Evolutionary conservation across 345 rosid species (phyloP).

Genomic region (Euphorbia tirucalli): DNA sequence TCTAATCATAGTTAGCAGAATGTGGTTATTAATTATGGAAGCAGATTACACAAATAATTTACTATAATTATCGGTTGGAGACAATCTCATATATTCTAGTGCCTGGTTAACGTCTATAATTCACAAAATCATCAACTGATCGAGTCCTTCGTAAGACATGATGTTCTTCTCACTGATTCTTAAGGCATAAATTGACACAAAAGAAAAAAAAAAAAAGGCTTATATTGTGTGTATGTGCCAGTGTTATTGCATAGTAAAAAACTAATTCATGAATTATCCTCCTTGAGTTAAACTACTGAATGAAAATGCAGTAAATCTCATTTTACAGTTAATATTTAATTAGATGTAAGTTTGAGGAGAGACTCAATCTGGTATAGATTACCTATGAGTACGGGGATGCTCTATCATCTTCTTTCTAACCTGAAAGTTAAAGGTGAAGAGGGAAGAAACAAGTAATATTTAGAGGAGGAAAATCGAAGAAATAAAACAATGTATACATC

Average conservation of each 20-base stretch:
- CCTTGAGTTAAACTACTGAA: not conserved
- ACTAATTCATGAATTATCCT: not conserved
- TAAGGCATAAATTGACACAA: not conserved
- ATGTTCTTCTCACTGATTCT: not conserved
- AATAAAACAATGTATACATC: not conserved
- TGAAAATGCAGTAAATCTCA: not conserved
- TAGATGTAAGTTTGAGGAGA: not conserved
- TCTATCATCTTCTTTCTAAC: slow-evolving; percentile 70
- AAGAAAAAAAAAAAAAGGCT: not conserved
- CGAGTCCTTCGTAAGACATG: not conserved
- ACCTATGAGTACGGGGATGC: slow-evolving; percentile 67
- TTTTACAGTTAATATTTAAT: not conserved
- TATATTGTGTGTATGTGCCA: not conserved
- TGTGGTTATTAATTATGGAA: not conserved
- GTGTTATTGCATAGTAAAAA: too few relatives aligned
- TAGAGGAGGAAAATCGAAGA: not conserved
- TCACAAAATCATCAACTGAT: not conserved
- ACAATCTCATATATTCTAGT: not conserved
- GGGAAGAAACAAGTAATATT: not conserved
- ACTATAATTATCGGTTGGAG: not conserved
- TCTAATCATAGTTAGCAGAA: not conserved
- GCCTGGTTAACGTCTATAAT: not conserved
- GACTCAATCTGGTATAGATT: slow-evolving; percentile 10
- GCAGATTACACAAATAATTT: not conserved
- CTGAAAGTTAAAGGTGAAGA: slow-evolving; percentile 46